phyloP scores from a whole-genome alignment of 805 yeast species.

The Ogataea angusta region DNA sequence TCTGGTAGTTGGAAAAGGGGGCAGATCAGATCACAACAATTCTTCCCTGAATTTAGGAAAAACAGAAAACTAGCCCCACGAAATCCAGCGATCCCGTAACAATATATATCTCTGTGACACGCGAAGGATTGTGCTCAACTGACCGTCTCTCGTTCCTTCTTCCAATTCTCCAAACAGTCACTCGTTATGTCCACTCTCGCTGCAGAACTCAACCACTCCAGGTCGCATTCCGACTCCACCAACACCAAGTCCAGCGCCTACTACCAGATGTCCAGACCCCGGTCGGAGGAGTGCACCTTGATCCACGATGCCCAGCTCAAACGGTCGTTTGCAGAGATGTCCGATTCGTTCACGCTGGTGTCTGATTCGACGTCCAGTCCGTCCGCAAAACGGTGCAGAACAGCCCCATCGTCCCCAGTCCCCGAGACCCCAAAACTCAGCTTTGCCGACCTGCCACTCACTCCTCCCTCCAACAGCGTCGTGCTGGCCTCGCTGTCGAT shows the following conservation, averaged over 20 bases:
- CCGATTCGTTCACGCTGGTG: constrained; percentile 12
- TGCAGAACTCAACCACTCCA: constrained; percentile 23
- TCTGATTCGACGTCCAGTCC: constrained; percentile 12
- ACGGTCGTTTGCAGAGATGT: constrained; percentile 17
- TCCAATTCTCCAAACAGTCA: background rate
- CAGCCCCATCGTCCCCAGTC: constrained; percentile 33
- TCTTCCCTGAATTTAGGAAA: constrained; percentile 20
- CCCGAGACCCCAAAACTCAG: constrained; percentile 25
- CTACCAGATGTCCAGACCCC: constrained; percentile 25
- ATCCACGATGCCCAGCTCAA: constrained; percentile 13
- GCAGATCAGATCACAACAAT: constrained; percentile 19
- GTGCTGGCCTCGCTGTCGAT: constrained; percentile 15
- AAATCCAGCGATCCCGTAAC: constrained; percentile 8
- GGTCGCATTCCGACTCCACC: constrained; percentile 34
- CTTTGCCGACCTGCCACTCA: constrained; percentile 24
- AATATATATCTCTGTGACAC: constrained; percentile 5
- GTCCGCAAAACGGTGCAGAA: constrained; percentile 24
- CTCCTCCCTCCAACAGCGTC: constrained; percentile 24
- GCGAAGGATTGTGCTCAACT: constrained; percentile 1
- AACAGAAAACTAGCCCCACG: constrained; percentile 20
- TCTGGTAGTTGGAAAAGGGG: constrained; percentile 9
- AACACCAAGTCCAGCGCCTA: constrained; percentile 24
- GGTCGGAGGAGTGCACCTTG: constrained; percentile 20
- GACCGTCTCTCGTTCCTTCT: constrained; percentile 2
- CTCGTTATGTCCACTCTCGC: constrained; percentile 20